Evolutionary conservation across 1,284 basidiomycete genomes (phyloP), one percentile per base, ranked within the genome.

Genomic region (Abortiporus biennis): DNA sequence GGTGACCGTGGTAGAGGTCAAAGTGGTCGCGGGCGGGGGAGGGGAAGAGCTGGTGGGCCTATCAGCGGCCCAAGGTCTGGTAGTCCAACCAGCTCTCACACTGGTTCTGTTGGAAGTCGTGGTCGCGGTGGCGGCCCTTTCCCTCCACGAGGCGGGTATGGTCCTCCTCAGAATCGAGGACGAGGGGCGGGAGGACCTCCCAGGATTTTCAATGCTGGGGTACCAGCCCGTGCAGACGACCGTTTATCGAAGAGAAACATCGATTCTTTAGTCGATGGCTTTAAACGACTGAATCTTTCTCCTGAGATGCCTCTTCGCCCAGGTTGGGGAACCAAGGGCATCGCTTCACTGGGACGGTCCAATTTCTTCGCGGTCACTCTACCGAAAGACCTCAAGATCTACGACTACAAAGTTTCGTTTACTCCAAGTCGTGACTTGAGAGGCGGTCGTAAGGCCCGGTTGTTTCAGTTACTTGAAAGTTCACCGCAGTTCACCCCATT

Each of bases 301-400:
- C 62, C 66, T 2, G 65, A 69, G 6, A 74, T 74, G 9, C 84
- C 83, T 4, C 62, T 76, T 3, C 76, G 85, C 6, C 82, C 83
- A 0, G 78, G 78, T 0, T 87, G 69, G 48, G 85, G 85, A 6
- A 81, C 72, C 0, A 53, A 61, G 1, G 85, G 85, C 2, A 66
- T 46, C 2, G 45, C 65, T 0, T 71, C 78, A 37, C 69, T 61
- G 0, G 58, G 87, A 5, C 71, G 85, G 1, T 66, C 82, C 30
- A 88, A 88, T 54, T 84, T 85, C 57, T 85, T 85, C 55, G 50
- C 80, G 0, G 55, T 85, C 19, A 68, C 57, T 24, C 56, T 78
- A 19, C 69, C 74, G 0, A 69, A 72, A 40, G 65, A 66, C 0
- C 38, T 51, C 0, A 54, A 59, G 1, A 62, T 78, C 5, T 80